A percentile compares a stretch with the other conserved stretches of the same genome.
phyloP scores from a whole-genome alignment of 1,284 basidiomycete genomes.

The Malassezia globosa region DNA sequence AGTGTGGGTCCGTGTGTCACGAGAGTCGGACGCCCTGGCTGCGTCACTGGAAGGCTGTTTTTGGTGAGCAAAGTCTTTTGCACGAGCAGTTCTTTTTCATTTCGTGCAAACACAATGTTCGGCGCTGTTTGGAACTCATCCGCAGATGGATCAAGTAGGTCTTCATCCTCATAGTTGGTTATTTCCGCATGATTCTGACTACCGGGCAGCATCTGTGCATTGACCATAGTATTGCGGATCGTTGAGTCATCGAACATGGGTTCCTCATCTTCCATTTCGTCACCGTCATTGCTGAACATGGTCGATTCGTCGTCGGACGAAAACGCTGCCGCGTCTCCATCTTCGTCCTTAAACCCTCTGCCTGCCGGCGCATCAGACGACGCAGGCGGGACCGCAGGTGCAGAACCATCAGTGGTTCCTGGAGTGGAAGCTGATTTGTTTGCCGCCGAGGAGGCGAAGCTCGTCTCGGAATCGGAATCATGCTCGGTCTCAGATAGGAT shows the following conservation, averaged over 20 bases:
- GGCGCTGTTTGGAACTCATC: slow-evolving; percentile 20
- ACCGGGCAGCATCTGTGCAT: slow-evolving; percentile 6
- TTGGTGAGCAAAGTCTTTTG: slow-evolving; percentile 1
- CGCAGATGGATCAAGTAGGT: slow-evolving; percentile 10
- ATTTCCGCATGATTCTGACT: neutral
- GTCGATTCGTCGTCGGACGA: slow-evolving; percentile 15
- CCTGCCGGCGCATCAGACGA: neutral
- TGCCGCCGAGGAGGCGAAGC: too few relatives aligned
- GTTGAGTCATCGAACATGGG: slow-evolving; percentile 5
- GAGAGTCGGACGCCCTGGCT: slow-evolving; percentile 8
- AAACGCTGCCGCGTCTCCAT: neutral
- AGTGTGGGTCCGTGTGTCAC: slow-evolving; percentile 49
- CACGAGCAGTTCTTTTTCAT: slow-evolving; percentile 3
- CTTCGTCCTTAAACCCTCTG: neutral
- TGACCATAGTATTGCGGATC: slow-evolving; percentile 10
- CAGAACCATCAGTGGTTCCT: too few relatives aligned
- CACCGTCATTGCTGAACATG: slow-evolving; percentile 1
- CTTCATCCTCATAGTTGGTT: slow-evolving; percentile 19
- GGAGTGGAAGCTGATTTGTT: too few relatives aligned
- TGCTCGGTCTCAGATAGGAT: neutral
- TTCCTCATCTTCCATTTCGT: slow-evolving; percentile 7
- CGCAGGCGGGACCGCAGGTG: too few relatives aligned
- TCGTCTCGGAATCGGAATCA: too few relatives aligned
- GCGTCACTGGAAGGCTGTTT: slow-evolving; percentile 4
- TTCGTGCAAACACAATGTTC: slow-evolving; percentile 15